Conservation (phyloP, 371 early-diverging fungal species). For the Mortierella sp. region DNA sequence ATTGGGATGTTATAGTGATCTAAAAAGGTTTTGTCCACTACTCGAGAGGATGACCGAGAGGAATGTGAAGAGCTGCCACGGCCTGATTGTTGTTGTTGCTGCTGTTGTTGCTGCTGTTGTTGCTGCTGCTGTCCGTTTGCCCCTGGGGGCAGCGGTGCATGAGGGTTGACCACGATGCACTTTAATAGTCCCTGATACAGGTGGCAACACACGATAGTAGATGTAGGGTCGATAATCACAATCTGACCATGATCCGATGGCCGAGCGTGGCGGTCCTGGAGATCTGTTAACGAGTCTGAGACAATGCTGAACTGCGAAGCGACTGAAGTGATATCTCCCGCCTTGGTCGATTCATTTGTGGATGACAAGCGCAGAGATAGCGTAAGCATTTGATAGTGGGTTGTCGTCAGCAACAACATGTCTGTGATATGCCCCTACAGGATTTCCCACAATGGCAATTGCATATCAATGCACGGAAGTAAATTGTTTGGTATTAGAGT, state of each 20-base stretch:
- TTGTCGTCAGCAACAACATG: constrained; percentile 16
- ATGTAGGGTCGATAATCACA: constrained; percentile 40
- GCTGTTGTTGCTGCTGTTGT: neutral
- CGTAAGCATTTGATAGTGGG: constrained; percentile 37
- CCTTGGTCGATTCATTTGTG: neutral
- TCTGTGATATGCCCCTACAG: constrained; percentile 33
- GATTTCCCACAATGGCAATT: neutral
- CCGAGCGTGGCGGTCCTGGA: constrained; percentile 43
- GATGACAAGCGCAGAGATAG: constrained; percentile 32
- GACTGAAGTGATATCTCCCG: constrained; percentile 1
- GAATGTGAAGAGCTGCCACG: constrained; percentile 22
- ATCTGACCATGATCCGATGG: constrained; percentile 38
- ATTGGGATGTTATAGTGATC: constrained; percentile 62
- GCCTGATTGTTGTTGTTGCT: neutral
- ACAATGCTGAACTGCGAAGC: constrained; percentile 49
- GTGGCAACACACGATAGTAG: constrained; percentile 39
- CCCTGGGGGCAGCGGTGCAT: constrained; percentile 2
- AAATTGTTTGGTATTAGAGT: no score
- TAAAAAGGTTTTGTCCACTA: constrained; percentile 44
- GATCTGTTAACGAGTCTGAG: constrained; percentile 38
- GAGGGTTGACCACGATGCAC: constrained; percentile 33
- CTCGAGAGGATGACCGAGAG: constrained; percentile 41
- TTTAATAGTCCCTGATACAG: constrained; percentile 44
- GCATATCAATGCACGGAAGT: neutral
- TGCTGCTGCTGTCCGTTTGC: neutral